Base-by-base conservation (phyloP, 1,139 yeast species). In the Kazachstania sp. region DNA sequence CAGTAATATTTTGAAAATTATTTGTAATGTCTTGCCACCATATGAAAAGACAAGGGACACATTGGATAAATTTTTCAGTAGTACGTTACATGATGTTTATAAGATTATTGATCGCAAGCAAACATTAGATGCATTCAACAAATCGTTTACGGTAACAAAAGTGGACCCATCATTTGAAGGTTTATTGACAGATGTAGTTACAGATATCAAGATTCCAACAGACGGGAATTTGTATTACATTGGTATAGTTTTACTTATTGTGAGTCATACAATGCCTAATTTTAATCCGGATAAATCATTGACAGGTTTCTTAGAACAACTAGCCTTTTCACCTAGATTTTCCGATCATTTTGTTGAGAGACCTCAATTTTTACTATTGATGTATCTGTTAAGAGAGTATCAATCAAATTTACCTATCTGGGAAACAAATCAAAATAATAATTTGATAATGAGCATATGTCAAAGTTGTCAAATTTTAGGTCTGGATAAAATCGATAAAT, bases 61-160 rank as follows among this genome's bases (percentile, higher is more conserved):
- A 30, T 44, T 61, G 3, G 41, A 45, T 8, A 40, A 40, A 3
- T 59, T 49, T 38, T 58, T 61, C 37, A 39, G 46, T 16, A 53
- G 59, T 34, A 50, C 55, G n/a, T 43, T 60, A 34, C 57, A 54
- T 43, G 56, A 54, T 26, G 34, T 56, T 16, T 53, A 53, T 30
- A 43, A 41, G 8, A 47, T 61, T 20, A 37, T 63, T 11, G 59
- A 57, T 43, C 51, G 53, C 19, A 47, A 53, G 6, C 56, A 54
- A 37, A 54, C 55, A 18, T 11, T 34, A 49, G 15, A 34, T 28
- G 2, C 57, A 54, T 44, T 52, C 55, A 32, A 45, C 49, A 18
- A 13, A 15, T 30, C 11, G n/a, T 39, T 39, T 19, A 29, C 18
- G 5, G 26, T 28, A 9, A 13, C 23, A 15, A 18, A 18, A 13